Evolutionary conservation across 1,284 basidiomycete genomes (phyloP).

Genomic region (Malassezia cuniculi): DNA sequence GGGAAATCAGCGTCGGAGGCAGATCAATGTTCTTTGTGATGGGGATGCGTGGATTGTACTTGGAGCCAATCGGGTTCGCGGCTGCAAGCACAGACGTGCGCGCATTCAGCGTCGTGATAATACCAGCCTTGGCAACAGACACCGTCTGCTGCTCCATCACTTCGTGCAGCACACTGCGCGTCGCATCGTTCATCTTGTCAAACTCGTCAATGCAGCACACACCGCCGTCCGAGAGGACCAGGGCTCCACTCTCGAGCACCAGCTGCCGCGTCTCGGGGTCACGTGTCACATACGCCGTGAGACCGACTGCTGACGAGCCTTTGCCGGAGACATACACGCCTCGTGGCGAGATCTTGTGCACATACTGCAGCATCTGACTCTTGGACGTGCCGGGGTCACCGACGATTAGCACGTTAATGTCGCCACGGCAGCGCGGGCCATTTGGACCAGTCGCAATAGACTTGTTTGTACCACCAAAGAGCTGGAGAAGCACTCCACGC

Average conservation of each 20-base stretch:
- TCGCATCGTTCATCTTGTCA: constrained; percentile 97
- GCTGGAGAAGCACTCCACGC: constrained; percentile 86
- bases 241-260: constrained; percentile 88
- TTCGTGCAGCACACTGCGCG: constrained; percentile 91
- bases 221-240: constrained; percentile 90
- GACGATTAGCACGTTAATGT: constrained; percentile 92
- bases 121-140: constrained; percentile 97
- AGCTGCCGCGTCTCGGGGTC: constrained; percentile 97
- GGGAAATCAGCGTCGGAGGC: constrained; percentile 89
- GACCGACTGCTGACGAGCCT: constrained; percentile 91
- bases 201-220: constrained; percentile 99
- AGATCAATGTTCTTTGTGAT: constrained; percentile 58
- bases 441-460: constrained; percentile 77
- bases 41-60: constrained; percentile 78
- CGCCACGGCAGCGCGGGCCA: constrained; percentile 87
- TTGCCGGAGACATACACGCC: constrained; percentile 78
- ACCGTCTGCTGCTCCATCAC: constrained; percentile 99
- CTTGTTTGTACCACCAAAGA: constrained; percentile 97
- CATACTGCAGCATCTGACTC: constrained; percentile 77
- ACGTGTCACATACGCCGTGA: constrained; percentile 93
- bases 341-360: constrained; percentile 93
- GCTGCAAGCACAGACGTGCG: constrained; percentile 92
- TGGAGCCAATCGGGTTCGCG: constrained; percentile 89
- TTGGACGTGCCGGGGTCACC: constrained; percentile 98
- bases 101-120: constrained; percentile 95